Evolutionary conservation across 176 grass and related monocot species (phyloP).

Genomic region (Rhynchospora pubera): DNA sequence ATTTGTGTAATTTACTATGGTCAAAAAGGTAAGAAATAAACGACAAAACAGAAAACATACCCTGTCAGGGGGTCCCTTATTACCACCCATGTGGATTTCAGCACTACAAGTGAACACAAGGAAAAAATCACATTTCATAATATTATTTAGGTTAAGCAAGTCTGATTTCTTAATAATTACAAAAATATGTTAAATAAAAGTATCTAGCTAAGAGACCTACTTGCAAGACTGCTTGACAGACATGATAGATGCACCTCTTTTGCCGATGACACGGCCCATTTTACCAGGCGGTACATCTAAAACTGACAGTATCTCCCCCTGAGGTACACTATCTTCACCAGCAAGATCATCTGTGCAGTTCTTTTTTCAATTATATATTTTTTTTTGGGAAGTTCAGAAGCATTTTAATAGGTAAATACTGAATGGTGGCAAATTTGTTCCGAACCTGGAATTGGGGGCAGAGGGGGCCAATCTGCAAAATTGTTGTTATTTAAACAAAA

Average conservation of each 20-base stretch:
- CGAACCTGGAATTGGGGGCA: conserved; percentile 64
- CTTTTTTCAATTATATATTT: background rate
- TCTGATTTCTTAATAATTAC: background rate
- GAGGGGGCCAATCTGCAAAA: conserved; percentile 73
- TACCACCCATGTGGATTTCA: conserved; percentile 81
- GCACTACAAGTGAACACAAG: conserved; percentile 42
- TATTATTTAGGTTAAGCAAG: background rate
- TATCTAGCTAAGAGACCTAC: conserved; percentile 39
- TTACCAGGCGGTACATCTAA: conserved; percentile 90
- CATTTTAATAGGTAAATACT: background rate
- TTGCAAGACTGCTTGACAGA: conserved; percentile 84
- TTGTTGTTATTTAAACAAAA: conserved; percentile 76
- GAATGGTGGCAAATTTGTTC: background rate
- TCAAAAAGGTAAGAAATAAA: conserved; percentile 6
- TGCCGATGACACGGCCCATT: conserved; percentile 96
- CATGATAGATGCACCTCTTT: conserved; percentile 70
- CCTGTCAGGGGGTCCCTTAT: conserved; percentile 81
- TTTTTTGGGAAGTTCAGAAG: background rate
- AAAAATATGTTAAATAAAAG: conserved; percentile 4
- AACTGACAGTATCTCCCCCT: conserved; percentile 77
- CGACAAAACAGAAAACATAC: conserved; percentile 28
- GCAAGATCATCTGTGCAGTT: background rate
- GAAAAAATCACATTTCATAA: conserved; percentile 13
- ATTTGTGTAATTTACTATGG: background rate
- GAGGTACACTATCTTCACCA: conserved; percentile 44